These are phyloP conservation scores for Diplodia mutila DNA, from an alignment of 2,329 filamentous ascomycete species.

Conservation along the genomic window DNA sequence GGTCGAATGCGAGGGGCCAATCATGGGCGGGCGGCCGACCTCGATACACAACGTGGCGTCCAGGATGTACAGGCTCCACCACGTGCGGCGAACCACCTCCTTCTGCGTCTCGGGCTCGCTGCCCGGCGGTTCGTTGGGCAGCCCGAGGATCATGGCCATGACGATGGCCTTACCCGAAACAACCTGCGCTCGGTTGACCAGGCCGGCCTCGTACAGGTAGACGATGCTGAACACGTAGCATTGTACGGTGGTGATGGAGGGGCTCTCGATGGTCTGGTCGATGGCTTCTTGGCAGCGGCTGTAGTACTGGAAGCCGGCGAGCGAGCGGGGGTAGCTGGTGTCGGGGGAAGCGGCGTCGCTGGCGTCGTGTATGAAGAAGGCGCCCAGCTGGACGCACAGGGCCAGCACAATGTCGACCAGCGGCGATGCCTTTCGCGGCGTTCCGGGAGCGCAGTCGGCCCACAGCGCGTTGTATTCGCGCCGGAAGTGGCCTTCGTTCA, in stretches of 20 bases:
- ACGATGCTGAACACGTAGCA: conserved; percentile 49
- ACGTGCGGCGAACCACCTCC: conserved; percentile 51
- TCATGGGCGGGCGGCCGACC: conserved; percentile 50
- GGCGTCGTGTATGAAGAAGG: conserved; percentile 30
- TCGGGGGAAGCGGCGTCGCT: too few relatives aligned
- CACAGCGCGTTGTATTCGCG: conserved; percentile 44
- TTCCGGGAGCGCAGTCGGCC: conserved; percentile 27
- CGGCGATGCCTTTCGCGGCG: conserved; percentile 49
- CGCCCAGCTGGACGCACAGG: conserved; percentile 56
- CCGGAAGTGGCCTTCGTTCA: conserved; percentile 52
- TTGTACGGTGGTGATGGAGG: conserved; percentile 52
- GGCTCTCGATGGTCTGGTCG: not conserved
- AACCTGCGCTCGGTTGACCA: conserved; percentile 52
- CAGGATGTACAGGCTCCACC: conserved; percentile 53
- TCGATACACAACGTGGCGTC: conserved; percentile 55
- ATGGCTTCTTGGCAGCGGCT: not conserved
- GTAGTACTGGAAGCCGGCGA: conserved; percentile 14
- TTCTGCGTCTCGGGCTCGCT: conserved; percentile 31
- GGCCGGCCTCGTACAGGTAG: conserved; percentile 54
- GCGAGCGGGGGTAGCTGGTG: not conserved
- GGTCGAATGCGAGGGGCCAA: conserved; percentile 41
- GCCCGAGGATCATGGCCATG: conserved; percentile 52
- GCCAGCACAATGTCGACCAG: conserved; percentile 59
- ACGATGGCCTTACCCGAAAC: conserved; percentile 46
- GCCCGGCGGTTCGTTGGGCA: conserved; percentile 49